A percentile compares a stretch with the other conserved stretches of the same genome.
Evolutionary conservation across 192 early-diverging fungal genomes (phyloP).

Genomic region (Tieghemiomyces parasiticus): DNA sequence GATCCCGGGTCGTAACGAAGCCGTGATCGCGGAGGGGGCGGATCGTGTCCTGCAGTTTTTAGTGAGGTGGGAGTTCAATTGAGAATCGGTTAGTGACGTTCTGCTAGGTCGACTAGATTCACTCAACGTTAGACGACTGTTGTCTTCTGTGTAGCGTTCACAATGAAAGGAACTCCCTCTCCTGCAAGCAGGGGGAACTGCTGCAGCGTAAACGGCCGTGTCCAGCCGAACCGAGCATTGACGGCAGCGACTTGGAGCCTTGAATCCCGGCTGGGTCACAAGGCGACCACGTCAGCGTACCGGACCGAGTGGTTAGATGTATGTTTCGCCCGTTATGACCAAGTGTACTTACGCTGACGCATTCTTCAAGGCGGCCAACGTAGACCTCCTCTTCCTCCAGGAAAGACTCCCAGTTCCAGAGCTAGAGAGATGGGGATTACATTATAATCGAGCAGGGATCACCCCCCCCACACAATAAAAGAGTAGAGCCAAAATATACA

Average conservation of each 20-base stretch:
- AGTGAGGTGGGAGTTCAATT: neutral
- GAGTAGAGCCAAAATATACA: too few relatives aligned
- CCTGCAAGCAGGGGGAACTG: neutral
- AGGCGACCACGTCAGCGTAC: too few relatives aligned
- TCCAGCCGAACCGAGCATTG: neutral
- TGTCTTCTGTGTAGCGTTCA: too few relatives aligned
- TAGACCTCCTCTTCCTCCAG: slow-evolving; percentile 7
- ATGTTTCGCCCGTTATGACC: too few relatives aligned
- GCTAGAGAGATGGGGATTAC: neutral
- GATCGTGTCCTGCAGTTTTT: slow-evolving; percentile 11
- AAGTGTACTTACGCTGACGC: slow-evolving; percentile 9
- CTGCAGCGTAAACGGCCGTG: neutral
- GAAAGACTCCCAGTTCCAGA: slow-evolving; percentile 11
- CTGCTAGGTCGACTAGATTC: too few relatives aligned
- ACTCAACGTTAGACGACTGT: too few relatives aligned
- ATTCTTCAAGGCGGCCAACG: slow-evolving; percentile 9
- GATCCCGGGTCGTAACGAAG: neutral
- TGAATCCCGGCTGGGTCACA: neutral
- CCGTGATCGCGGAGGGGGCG: slow-evolving; percentile 5
- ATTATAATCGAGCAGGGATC: too few relatives aligned
- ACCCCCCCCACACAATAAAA: too few relatives aligned
- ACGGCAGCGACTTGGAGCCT: neutral
- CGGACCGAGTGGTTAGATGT: too few relatives aligned
- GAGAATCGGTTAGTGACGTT: neutral
- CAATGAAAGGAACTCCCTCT: too few relatives aligned